Percentiles rank a stretch among this genome's conserved stretches.
Conservation (phyloP, 768 basidiomycete genomes). For the Tulasnella sp. region DNA sequence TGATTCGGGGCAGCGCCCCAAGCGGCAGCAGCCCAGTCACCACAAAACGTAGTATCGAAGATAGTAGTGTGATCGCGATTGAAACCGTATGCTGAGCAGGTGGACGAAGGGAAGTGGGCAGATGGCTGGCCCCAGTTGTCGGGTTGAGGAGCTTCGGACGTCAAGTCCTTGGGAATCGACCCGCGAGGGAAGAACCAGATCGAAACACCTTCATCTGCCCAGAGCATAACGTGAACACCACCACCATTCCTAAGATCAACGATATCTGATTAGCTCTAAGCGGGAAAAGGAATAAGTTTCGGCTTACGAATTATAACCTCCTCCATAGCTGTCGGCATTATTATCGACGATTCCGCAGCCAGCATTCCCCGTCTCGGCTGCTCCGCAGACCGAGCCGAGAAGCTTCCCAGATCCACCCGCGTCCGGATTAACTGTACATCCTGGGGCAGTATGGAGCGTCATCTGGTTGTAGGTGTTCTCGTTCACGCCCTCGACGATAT, state of each 20-base stretch:
- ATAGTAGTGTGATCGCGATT: slow-evolving; percentile 27
- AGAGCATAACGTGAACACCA: slow-evolving; percentile 82
- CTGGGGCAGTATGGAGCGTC: slow-evolving; percentile 65
- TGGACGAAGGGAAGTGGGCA: slow-evolving; percentile 68
- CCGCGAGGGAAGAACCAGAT: slow-evolving; percentile 73
- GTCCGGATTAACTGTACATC: slow-evolving; percentile 43
- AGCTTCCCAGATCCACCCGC: slow-evolving; percentile 51
- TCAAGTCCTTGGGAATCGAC: slow-evolving; percentile 67
- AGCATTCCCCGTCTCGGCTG: slow-evolving; percentile 29
- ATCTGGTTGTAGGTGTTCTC: slow-evolving; percentile 73
- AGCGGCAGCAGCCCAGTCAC: slow-evolving; percentile 67
- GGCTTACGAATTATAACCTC: slow-evolving; percentile 53
- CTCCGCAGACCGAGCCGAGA: slow-evolving; percentile 34
- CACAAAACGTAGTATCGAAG: slow-evolving; percentile 81
- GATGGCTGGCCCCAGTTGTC: slow-evolving; percentile 62
- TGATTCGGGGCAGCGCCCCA: slow-evolving; percentile 76
- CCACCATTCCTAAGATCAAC: slow-evolving; percentile 40
- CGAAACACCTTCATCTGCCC: slow-evolving; percentile 63
- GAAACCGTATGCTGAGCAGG: slow-evolving; percentile 28
- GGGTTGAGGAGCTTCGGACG: slow-evolving; percentile 59
- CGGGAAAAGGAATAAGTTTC: not conserved
- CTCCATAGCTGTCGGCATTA: slow-evolving; percentile 58
- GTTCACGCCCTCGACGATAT: slow-evolving; percentile 75
- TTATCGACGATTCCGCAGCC: slow-evolving; percentile 71
- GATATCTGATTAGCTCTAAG: not conserved